phyloP scores from a whole-genome alignment of 2,329 filamentous ascomycete genomes.

The Arthroderma sp. region DNA sequence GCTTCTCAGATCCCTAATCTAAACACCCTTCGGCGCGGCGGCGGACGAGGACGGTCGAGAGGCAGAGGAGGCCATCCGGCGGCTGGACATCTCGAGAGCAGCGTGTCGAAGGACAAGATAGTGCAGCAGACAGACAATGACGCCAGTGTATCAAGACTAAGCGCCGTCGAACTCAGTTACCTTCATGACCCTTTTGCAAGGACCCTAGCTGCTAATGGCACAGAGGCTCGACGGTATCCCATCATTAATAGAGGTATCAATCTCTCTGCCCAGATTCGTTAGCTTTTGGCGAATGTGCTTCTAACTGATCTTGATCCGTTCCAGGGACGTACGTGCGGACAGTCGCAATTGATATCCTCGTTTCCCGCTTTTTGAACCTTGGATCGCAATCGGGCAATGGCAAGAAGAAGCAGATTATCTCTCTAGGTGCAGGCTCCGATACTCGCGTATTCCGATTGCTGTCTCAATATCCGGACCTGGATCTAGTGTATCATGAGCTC shows the following conservation, averaged over 20 bases:
- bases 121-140: constrained; percentile 88
- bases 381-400: constrained; percentile 15
- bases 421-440: constrained; percentile 85
- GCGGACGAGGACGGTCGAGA: constrained; percentile 34
- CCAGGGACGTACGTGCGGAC: constrained; percentile 87
- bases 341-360: constrained; percentile 63
- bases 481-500: constrained; percentile 74
- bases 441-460: constrained; percentile 73
- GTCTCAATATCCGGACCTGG: constrained; percentile 27
- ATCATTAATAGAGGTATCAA: constrained; percentile 78
- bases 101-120: constrained; percentile 47
- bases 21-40: constrained; percentile 41
- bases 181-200: constrained; percentile 67
- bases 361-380: constrained; percentile 53
- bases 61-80: constrained; percentile 28
- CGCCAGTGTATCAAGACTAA: constrained; percentile 76
- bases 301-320: constrained; percentile 2
- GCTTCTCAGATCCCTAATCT: constrained; percentile 69
- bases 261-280: constrained; percentile 3
- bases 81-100: constrained; percentile 1
- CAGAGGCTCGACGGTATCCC: constrained; percentile 53
- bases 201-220: constrained; percentile 46
- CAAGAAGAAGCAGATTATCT: constrained; percentile 63
- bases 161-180: constrained; percentile 76
- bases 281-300: not conserved